Base-by-base conservation (phyloP, 768 basidiomycete genomes). In the Lactarius psammicola region DNA sequence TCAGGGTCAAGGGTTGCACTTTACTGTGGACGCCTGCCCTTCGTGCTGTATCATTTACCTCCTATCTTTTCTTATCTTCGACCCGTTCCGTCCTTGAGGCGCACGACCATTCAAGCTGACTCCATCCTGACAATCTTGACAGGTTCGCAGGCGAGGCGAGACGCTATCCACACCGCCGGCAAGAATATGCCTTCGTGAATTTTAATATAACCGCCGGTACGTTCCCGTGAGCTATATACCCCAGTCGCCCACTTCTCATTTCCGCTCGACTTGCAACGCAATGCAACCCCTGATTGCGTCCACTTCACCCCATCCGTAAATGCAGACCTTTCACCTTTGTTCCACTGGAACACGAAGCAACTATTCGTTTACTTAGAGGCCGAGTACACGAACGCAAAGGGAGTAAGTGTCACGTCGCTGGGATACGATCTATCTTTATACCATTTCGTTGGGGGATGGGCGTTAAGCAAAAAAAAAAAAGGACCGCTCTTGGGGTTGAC, bases 291-390 rank as follows among this genome's bases (percentile, higher is more conserved):
- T 46, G 30, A 57, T 56, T 66, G 20, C 57, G 23, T 42, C 42
- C 44, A 34, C 26, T 56, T 23, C 31, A 11, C 62, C 33, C 51
- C 13, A 23, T 36, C 26, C n/a, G 20, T 4, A 15, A 46, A 18
- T 26, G 56, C 68, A 94, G 94, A 96, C 77, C 80, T 96, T 5
- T 79, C 84, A 10, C 85, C 94, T 15, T 80, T 96, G 34, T 96
- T 95, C 78, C 80, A 95, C 77, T 96, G 94, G 94, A 96, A 96
- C 76, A 95, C 94, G n/a, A 96, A 96, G 76, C 94, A 96, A 73
- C 73, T 96, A 13, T 95, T 96, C 75, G 75, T 95, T 15, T 94
- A 92, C 72, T 82, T 96, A 38, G 85, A 87, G 71, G 94, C 91
- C 0, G 92, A 95, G 74, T 95, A 94, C 73, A 81, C 81, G 38